Percentiles rank a stretch among this genome's conserved stretches.
Evolutionary conservation across 106 monocot species (phyloP).

Genomic region (Phalaenopsis equestris): DNA sequence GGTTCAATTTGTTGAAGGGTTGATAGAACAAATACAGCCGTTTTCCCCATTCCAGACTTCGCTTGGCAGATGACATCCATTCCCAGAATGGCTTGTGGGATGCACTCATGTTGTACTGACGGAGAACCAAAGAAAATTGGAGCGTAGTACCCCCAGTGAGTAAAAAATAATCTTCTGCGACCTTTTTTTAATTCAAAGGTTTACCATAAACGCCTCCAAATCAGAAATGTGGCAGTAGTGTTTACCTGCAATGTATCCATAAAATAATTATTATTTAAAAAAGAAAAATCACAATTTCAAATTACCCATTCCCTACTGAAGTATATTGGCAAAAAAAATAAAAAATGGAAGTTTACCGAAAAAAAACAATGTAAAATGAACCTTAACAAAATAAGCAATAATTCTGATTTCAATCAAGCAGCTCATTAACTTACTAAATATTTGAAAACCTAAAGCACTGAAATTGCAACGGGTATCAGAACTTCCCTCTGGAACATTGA

Average conservation of each 20-base stretch:
- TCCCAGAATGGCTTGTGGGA: conserved; percentile 98
- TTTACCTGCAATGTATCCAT: conserved; percentile 50
- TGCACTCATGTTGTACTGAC: conserved; percentile 99
- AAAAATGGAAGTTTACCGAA: too few species aligned
- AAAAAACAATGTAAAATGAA: neutral
- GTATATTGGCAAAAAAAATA: neutral
- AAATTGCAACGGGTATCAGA: neutral
- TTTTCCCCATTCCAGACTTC: conserved; percentile 99
- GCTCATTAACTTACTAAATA: too few species aligned
- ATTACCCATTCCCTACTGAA: neutral
- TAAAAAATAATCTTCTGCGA: conserved; percentile 62
- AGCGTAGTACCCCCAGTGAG: conserved; percentile 71
- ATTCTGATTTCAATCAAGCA: neutral
- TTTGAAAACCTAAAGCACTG: too few species aligned
- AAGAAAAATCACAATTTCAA: neutral
- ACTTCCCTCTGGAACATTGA: neutral
- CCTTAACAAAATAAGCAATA: neutral
- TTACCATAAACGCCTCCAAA: conserved; percentile 79
- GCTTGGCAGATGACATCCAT: conserved; percentile 99
- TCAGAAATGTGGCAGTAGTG: conserved; percentile 45
- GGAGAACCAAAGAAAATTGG: conserved; percentile 94
- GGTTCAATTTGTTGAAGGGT: conserved; percentile 96
- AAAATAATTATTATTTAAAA: neutral
- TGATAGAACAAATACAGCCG: conserved; percentile 97
- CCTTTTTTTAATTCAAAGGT: conserved; percentile 64